phyloP scores from a whole-genome alignment of 495 filamentous ascomycete genomes.

The Aspergillus coremiiformis region DNA sequence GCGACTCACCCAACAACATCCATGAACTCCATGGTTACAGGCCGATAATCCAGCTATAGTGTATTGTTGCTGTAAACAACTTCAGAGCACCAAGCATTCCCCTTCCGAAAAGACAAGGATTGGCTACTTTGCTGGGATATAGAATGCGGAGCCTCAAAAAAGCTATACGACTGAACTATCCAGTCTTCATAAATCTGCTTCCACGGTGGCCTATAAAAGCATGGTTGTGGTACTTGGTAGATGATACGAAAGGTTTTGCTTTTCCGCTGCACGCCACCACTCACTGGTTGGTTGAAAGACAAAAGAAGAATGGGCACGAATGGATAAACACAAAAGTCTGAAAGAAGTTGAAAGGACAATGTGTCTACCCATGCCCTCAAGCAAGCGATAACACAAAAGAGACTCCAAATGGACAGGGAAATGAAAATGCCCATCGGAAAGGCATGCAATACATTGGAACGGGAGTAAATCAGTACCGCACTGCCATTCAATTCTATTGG shows the following conservation, averaged over 20 bases:
- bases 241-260: not conserved
- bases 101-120: constrained; percentile 4
- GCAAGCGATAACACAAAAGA: not conserved
- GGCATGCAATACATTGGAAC: not conserved
- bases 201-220: not conserved
- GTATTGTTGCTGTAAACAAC: constrained; percentile 2
- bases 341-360: not conserved
- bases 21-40: constrained; percentile 36
- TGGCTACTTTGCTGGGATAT: not conserved
- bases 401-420: not conserved
- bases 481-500: constrained; percentile 4
- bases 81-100: constrained; percentile 15
- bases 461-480: constrained; percentile 5
- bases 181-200: not conserved
- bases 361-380: not conserved
- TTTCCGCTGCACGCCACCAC: not conserved
- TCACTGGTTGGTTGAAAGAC: not conserved
- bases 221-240: not conserved
- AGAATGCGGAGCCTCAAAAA: not conserved
- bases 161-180: not conserved
- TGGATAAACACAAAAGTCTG: not conserved
- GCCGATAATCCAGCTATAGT: constrained; percentile 8
- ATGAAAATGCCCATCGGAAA: not conserved
- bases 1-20: constrained; percentile 34
- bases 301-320: not conserved